Base-by-base conservation (phyloP, 2,329 filamentous ascomycete species). In the Stachybotrys chlorohalonatus region DNA sequence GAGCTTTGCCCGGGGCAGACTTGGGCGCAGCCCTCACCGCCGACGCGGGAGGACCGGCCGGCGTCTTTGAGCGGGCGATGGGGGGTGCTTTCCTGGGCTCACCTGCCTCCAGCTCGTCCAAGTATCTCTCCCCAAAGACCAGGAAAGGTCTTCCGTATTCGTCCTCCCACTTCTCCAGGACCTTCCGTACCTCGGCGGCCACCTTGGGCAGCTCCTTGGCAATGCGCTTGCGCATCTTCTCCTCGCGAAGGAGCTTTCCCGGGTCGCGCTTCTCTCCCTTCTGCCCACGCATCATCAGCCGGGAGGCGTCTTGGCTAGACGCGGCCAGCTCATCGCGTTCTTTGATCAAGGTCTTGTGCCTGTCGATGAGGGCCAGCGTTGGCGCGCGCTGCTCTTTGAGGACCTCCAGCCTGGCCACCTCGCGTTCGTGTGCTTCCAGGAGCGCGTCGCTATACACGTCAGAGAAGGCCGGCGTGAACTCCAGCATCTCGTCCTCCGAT, bases 171-270 rank as follows among this genome's bases (percentile, higher is more conserved):
- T 80, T 75, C 67, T 93, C 89, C 31, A 99, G 79, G n/a, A 82
- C 79, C 68, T 86, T 93, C 60, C 83, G 82, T 56, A 99, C 74
- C n/a, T 97, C 91, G 0, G 80, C 81, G 55, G 93, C 86, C 48
- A 99, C 80, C 75, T 95, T 97, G 54, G 94, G 94, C 32, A 99
- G 77, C 66, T 99, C 94, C 71, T 97, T 99, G 31, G 92, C 82
- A 58, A 99, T 96, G 55, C 92, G 83, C 81, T 99, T 99, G 57
- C 94, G 85, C 90, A 96, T 95, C 80, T 97, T 99, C 74, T 99
- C 94, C 68, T 99, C 94, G 32, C 94, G 83, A 53, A 99, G 78
- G 15, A 99, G 79, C 73, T 96, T 94, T 52, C 91, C 93, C 3
- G 94, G 94, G 66, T 99, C 94, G 59, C 95, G 89, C 71, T 86